These are phyloP conservation scores for Agastache rugosa DNA, from an alignment of 257 asterid genomes.

Conservation along the genomic window DNA sequence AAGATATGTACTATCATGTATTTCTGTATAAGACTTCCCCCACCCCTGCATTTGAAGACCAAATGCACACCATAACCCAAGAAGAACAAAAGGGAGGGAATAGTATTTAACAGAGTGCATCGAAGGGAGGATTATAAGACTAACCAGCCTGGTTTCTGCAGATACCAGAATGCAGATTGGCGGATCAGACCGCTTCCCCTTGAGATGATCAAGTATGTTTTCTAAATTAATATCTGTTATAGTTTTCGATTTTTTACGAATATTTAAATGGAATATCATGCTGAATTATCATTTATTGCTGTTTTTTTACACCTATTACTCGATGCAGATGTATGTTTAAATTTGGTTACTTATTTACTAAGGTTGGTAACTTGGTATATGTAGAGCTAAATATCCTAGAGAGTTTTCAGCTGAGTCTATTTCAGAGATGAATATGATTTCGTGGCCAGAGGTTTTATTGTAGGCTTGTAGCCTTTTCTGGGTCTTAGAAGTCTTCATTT, in stretches of 20 bases:
- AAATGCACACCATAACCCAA: constrained; percentile 7
- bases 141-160: constrained; percentile 46
- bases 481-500: background rate
- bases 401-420: constrained; percentile 2
- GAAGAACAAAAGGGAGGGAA: background rate
- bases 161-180: constrained; percentile 99
- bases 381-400: background rate
- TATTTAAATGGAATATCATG: constrained; percentile 12
- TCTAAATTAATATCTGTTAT: constrained; percentile 25
- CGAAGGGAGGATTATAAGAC: constrained; percentile 22
- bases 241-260: constrained; percentile 10
- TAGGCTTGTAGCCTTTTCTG: background rate
- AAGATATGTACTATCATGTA: constrained; percentile 29
- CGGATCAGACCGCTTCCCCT: constrained; percentile 91
- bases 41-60: constrained; percentile 23
- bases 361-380: background rate
- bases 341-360: background rate
- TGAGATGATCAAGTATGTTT: constrained; percentile 81
- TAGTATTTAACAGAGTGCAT: constrained; percentile 7
- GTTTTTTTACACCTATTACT: background rate
- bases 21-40: constrained; percentile 20
- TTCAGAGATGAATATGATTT: constrained; percentile 1
- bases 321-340: background rate
- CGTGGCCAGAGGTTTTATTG: background rate
- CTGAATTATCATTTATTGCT: background rate